These are phyloP conservation scores for Beta lomatogona DNA, from an alignment of 179 eudicot species.

Conservation along the genomic window DNA sequence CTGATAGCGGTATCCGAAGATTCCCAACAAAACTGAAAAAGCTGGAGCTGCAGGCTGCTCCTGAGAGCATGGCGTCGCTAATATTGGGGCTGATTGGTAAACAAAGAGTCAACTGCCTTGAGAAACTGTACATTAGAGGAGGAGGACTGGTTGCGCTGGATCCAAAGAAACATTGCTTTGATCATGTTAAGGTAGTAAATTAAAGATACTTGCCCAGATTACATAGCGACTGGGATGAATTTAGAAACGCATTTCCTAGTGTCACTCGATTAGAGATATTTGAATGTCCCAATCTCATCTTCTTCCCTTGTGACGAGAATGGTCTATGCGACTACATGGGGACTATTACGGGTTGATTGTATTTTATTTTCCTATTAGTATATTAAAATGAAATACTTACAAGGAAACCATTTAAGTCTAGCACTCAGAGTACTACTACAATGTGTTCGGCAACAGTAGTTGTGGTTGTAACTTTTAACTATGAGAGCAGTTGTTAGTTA, in stretches of 20 bases:
- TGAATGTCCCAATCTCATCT: constrained; percentile 16
- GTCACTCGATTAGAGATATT: not conserved
- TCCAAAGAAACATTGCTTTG: not conserved
- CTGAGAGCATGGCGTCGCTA: not conserved
- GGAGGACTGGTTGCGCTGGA: not conserved
- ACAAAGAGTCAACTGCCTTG: not conserved
- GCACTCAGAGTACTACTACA: no score
- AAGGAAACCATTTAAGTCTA: no score
- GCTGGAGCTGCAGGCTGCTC: constrained; percentile 17
- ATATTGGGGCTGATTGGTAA: constrained; percentile 8
- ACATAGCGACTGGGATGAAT: not conserved
- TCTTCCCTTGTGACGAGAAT: constrained; percentile 10
- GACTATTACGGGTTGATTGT: no score
- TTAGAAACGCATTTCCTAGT: not conserved
- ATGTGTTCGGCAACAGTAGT: no score
- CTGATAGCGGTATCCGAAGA: no score
- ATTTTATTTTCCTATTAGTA: no score
- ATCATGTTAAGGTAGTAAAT: not conserved
- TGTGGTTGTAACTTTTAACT: no score
- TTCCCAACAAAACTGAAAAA: not conserved
- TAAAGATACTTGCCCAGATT: constrained; percentile 6
- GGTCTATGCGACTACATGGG: not conserved
- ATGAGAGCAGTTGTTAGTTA: no score
- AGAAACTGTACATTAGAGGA: constrained; percentile 19
- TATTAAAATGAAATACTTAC: no score